Evolutionary conservation across 192 early-diverging fungal species (phyloP), one percentile per base, ranked within the genome.

Genomic region (Spizellomyces punctatus): DNA sequence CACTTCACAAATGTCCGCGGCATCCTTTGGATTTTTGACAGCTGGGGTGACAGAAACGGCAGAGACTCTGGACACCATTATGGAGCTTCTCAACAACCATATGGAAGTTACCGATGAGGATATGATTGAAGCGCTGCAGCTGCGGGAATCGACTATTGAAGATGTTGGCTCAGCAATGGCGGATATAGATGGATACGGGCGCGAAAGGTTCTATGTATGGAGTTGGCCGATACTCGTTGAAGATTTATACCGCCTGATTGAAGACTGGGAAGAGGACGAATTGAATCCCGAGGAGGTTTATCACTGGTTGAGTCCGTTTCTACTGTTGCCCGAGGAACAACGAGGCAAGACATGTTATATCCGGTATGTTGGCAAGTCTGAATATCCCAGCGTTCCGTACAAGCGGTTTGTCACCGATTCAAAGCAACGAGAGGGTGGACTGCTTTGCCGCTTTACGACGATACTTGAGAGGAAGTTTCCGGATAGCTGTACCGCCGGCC

Each of bases 331-430:
- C 59, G 21, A 61, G 59, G 16, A 47, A 36, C 16, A 64, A 46
- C 27, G 63, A 64, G 43, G 16, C 16, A 64, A 46, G 63, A 64
- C 63, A 46, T 46, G 63, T 22, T 10, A 55, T 46, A 58, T 56
- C 41, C 67, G 67, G 36, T 68, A 68, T 56, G 67, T 68, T 19
- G 54, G 67, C 67, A 68, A 58, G 21, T 68, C 22, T 56, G 58
- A 6, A 0, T 21, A 14, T 5, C 65, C 65, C 65, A 21, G n/a
- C 46, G 46, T 46, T 54, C 66, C 66, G 19, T 55, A 12, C 19
- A 19, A 55, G 49, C 66, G 66, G 48, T 55, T 67, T 56, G 50
- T 16, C 27, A 55, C 49, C 12, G 50, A 58, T 41, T 58, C 17
- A 22, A 42, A 52, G 14, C 21, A 42, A 50, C 49, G 67, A 56